A percentile compares a stretch with the other conserved stretches of the same genome.
Evolutionary conservation across 106 monocot genomes (phyloP).

Genomic region (Phalaenopsis aphrodite): DNA sequence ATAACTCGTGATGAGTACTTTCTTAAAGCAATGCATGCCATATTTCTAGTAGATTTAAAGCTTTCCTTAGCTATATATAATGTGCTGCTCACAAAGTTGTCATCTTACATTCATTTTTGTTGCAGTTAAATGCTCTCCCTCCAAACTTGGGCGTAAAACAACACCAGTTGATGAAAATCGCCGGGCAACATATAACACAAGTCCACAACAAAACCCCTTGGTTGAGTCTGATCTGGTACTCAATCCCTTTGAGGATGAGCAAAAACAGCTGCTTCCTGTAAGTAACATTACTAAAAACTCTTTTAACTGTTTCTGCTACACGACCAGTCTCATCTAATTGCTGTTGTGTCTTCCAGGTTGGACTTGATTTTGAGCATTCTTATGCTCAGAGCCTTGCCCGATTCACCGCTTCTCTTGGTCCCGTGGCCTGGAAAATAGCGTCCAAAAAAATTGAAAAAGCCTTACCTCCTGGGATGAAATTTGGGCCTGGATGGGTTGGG

Average conservation of each 20-base stretch:
- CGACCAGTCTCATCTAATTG: background rate
- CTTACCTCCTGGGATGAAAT: slow-evolving; percentile 69
- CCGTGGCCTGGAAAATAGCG: slow-evolving; percentile 75
- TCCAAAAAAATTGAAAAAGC: slow-evolving; percentile 51
- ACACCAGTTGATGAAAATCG: slow-evolving; percentile 51
- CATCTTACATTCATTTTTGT: slow-evolving; percentile 1
- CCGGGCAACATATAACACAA: slow-evolving; percentile 57
- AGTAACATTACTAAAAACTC: slow-evolving; percentile 10
- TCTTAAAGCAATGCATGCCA: background rate
- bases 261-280: slow-evolving; percentile 56
- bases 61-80: background rate
- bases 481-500: slow-evolving; percentile 88
- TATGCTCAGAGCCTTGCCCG: slow-evolving; percentile 83
- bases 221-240: slow-evolving; percentile 24
- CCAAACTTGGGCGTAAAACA: slow-evolving; percentile 27
- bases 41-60: slow-evolving; percentile 1
- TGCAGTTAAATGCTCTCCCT: slow-evolving; percentile 46
- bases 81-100: background rate
- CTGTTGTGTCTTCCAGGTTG: slow-evolving; percentile 47
- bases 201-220: slow-evolving; percentile 19
- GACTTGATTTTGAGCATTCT: slow-evolving; percentile 34
- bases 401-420: slow-evolving; percentile 67
- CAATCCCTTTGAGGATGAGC: slow-evolving; percentile 29
- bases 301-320: background rate
- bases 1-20: background rate